Percentiles rank a stretch among this genome's conserved stretches.
phyloP scores from a whole-genome alignment of 345 rosid genomes.

The Acer negundo region DNA sequence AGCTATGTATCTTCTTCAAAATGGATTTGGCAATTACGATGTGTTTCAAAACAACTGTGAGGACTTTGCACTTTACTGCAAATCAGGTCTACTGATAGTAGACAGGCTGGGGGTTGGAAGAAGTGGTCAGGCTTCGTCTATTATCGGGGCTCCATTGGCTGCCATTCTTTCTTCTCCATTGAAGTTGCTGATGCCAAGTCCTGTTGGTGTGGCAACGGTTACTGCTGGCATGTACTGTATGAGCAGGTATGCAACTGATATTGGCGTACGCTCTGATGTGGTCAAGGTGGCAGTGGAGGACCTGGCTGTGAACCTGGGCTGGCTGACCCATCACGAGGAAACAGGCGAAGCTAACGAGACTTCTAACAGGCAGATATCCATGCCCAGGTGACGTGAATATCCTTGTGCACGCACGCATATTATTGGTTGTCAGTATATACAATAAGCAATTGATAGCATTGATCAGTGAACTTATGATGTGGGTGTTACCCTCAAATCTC shows the following conservation, averaged over 20 bases:
- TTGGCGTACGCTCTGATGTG: conserved; percentile 86
- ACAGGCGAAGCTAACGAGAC: conserved; percentile 38
- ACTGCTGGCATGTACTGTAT: conserved; percentile 96
- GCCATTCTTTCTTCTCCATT: conserved; percentile 87
- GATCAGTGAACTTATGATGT: conserved; percentile 12
- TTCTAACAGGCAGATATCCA: conserved; percentile 30
- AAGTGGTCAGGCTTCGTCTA: conserved; percentile 92
- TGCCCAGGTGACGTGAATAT: conserved; percentile 21
- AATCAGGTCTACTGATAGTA: conserved; percentile 74
- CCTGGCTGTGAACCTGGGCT: conserved; percentile 62
- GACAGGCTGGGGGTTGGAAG: conserved; percentile 83
- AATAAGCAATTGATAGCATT: conserved; percentile 22
- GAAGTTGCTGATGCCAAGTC: conserved; percentile 81
- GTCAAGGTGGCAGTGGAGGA: conserved; percentile 90
- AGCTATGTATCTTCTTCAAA: conserved; percentile 95
- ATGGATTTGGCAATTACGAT: conserved; percentile 93
- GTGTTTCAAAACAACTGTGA: conserved; percentile 89
- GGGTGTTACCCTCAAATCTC: background rate
- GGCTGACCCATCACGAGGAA: conserved; percentile 42
- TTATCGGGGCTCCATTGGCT: conserved; percentile 87
- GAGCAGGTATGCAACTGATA: conserved; percentile 92
- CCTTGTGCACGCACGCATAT: conserved; percentile 11
- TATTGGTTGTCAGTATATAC: conserved; percentile 17
- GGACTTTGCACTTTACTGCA: conserved; percentile 93
- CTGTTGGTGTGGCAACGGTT: conserved; percentile 87